These are phyloP conservation scores for Aspergillus quadricinctus DNA, from an alignment of 2,329 filamentous ascomycete genomes.

Conservation along the genomic window DNA sequence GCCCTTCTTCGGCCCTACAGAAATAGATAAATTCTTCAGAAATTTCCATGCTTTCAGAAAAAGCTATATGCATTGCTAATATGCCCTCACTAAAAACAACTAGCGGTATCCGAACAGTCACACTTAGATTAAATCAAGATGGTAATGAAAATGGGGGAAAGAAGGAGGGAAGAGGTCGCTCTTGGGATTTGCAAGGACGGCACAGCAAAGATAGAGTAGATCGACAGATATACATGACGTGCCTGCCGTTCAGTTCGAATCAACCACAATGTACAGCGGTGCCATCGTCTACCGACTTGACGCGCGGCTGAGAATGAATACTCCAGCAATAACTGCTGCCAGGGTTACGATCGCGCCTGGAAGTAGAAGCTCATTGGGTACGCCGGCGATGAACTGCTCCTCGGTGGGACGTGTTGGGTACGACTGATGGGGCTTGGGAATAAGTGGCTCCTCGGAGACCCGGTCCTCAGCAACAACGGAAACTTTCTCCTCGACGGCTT, in stretches of 20 bases:
- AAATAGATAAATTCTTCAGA: background rate
- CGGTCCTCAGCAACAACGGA: conserved; percentile 49
- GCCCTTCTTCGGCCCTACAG: no score
- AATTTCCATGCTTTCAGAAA: background rate
- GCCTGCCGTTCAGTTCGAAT: background rate
- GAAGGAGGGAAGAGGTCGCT: background rate
- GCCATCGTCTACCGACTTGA: conserved; percentile 39
- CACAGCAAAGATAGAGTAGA: background rate
- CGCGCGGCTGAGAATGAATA: conserved; percentile 79
- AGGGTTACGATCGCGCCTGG: conserved; percentile 94
- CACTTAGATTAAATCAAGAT: conserved; percentile 21
- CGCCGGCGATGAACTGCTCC: conserved; percentile 80
- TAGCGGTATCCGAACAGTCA: conserved; percentile 23
- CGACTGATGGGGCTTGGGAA: conserved; percentile 42
- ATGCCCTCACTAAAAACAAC: conserved; percentile 14
- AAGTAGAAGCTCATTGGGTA: conserved; percentile 89
- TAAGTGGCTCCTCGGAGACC: conserved; percentile 41
- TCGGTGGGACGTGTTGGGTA: conserved; percentile 51
- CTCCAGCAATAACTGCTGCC: conserved; percentile 86
- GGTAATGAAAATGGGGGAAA: conserved; percentile 4
- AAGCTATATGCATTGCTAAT: conserved; percentile 23
- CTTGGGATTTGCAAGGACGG: background rate
- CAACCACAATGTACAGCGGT: background rate
- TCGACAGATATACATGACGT: background rate
- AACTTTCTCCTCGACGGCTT: conserved; percentile 44